A percentile compares a stretch with the other conserved stretches of the same genome.
Evolutionary conservation across 768 basidiomycete genomes (phyloP).

Genomic region (Auricularia sp.): DNA sequence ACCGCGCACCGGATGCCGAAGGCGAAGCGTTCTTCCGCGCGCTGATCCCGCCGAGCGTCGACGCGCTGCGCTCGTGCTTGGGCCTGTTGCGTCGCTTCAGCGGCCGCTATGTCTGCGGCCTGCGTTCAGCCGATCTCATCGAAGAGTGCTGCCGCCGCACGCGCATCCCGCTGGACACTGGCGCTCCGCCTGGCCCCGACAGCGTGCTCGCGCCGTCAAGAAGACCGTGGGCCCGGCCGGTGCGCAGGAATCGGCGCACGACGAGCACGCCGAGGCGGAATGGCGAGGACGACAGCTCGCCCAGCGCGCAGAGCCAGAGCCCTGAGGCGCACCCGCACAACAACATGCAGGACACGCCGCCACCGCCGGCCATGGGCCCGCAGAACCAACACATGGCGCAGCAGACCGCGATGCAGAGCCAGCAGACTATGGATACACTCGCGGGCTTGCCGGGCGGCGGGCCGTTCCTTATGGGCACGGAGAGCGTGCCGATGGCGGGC

Average conservation of each 20-base stretch:
- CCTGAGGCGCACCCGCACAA: constrained; percentile 32
- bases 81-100: constrained; percentile 82
- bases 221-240: constrained; percentile 83
- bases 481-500: constrained; percentile 20
- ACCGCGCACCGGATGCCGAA: background rate
- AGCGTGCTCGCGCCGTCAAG: constrained; percentile 37
- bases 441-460: background rate
- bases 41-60: constrained; percentile 71
- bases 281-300: background rate
- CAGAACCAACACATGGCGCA: constrained; percentile 9
- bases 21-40: constrained; percentile 37
- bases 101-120: constrained; percentile 84
- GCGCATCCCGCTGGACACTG: constrained; percentile 69
- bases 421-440: background rate
- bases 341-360: constrained; percentile 47
- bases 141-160: constrained; percentile 82
- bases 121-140: constrained; percentile 84
- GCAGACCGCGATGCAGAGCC: background rate
- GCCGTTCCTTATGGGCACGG: constrained; percentile 15
- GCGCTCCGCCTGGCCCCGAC: constrained; percentile 41
- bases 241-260: constrained; percentile 55
- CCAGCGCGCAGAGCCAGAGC: constrained; percentile 19
- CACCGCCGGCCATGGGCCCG: constrained; percentile 27
- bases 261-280: constrained; percentile 14
- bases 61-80: constrained; percentile 80